These are phyloP conservation scores for Hemerocallis citrina DNA, from an alignment of 106 monocot species.

Conservation along the genomic window DNA sequence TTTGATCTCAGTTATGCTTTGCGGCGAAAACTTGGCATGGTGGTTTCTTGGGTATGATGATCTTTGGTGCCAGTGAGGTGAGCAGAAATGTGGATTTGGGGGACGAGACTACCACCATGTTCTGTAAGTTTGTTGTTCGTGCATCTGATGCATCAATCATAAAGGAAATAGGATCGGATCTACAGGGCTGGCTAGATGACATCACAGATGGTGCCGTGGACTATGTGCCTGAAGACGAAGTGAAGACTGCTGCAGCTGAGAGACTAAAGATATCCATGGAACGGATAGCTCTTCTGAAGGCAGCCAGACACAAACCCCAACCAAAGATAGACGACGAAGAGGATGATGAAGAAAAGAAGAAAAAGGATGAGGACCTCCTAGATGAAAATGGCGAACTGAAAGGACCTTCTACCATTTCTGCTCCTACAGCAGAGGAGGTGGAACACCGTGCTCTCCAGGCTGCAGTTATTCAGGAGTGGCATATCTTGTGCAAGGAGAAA, in stretches of 20 bases:
- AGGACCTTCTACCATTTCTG: slow-evolving; percentile 75
- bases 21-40: slow-evolving; percentile 98
- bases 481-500: slow-evolving; percentile 75
- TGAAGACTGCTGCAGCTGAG: slow-evolving; percentile 76
- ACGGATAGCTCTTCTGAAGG: slow-evolving; percentile 76
- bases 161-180: slow-evolving; percentile 75
- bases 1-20: slow-evolving; percentile 93
- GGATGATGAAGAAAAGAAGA: slow-evolving; percentile 31
- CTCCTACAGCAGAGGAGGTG: slow-evolving; percentile 85
- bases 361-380: slow-evolving; percentile 30
- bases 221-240: slow-evolving; percentile 94
- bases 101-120: slow-evolving; percentile 96
- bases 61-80: slow-evolving; percentile 96
- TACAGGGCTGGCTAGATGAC: slow-evolving; percentile 86
- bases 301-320: slow-evolving; percentile 64
- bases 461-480: slow-evolving; percentile 95
- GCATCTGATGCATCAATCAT: slow-evolving; percentile 86
- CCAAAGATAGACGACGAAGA: slow-evolving; percentile 37
- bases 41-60: slow-evolving; percentile 95
- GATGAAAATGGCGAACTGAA: slow-evolving; percentile 60
- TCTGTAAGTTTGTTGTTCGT: slow-evolving; percentile 92
- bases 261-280: slow-evolving; percentile 86
- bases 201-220: slow-evolving; percentile 89
- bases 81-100: slow-evolving; percentile 96
- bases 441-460: slow-evolving; percentile 92